phyloP scores from a whole-genome alignment of 352 stramenopile genomes.

The Phytopythium ostracodes region DNA sequence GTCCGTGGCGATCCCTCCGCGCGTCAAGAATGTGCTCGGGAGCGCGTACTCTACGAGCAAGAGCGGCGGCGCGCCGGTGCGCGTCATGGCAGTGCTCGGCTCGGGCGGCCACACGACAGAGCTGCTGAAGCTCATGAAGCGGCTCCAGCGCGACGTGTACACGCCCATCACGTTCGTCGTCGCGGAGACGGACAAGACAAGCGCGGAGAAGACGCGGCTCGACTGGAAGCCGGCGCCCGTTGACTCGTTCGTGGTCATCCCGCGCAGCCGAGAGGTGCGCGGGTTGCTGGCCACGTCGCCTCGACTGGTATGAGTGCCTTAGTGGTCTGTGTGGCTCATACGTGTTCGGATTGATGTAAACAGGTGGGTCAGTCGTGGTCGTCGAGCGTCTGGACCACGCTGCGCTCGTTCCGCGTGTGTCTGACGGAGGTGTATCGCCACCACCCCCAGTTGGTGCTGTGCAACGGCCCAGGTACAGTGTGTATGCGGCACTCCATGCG shows the following conservation, averaged over 20 bases:
- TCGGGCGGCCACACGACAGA: slow-evolving; percentile 93
- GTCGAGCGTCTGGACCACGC: slow-evolving; percentile 86
- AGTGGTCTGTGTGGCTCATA: neutral
- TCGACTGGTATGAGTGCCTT: neutral
- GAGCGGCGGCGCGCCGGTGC: slow-evolving; percentile 16
- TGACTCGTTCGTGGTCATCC: slow-evolving; percentile 80
- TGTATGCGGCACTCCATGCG: neutral
- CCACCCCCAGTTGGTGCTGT: slow-evolving; percentile 88
- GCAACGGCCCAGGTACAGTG: slow-evolving; percentile 86
- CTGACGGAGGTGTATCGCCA: slow-evolving; percentile 65
- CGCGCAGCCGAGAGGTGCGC: slow-evolving; percentile 86
- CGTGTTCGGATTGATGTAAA: neutral
- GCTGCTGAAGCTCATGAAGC: slow-evolving; percentile 92
- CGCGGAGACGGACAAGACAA: slow-evolving; percentile 91
- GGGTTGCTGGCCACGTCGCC: neutral
- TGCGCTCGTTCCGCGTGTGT: slow-evolving; percentile 73
- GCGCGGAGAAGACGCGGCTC: slow-evolving; percentile 60
- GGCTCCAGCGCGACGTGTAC: slow-evolving; percentile 76
- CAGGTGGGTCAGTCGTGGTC: slow-evolving; percentile 92
- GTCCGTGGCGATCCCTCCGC: slow-evolving; percentile 20
- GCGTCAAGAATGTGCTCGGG: slow-evolving; percentile 16
- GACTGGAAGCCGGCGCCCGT: slow-evolving; percentile 46
- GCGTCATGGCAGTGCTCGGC: slow-evolving; percentile 80
- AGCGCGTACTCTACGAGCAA: slow-evolving; percentile 6
- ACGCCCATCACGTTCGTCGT: slow-evolving; percentile 87